Percentiles rank a stretch among this genome's conserved stretches.
These are phyloP conservation scores for Eimeria maxima DNA, from an alignment of 169 alveolate genomes.

Conservation along the genomic window DNA sequence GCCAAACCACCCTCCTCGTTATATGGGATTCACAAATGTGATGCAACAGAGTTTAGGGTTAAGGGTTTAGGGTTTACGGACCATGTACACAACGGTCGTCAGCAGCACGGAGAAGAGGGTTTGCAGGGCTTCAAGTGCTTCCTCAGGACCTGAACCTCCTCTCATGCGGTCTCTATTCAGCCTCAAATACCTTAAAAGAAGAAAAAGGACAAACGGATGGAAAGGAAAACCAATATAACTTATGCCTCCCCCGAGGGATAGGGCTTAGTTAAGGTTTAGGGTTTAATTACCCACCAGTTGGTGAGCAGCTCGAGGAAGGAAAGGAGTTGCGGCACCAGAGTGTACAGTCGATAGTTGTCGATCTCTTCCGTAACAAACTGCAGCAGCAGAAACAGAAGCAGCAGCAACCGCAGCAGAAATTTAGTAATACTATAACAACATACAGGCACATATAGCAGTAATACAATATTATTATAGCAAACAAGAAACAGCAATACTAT, in stretches of 20 bases:
- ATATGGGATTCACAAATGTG: conserved; percentile 87
- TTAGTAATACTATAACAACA: neutral
- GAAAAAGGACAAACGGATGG: no score
- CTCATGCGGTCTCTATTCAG: conserved; percentile 98
- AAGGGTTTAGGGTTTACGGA: conserved; percentile 10
- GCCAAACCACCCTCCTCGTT: conserved; percentile 86
- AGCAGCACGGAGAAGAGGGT: conserved; percentile 60
- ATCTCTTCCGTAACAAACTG: conserved; percentile 96
- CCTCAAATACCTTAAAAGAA: conserved; percentile 91
- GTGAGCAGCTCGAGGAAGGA: conserved; percentile 97
- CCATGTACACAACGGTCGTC: conserved; percentile 68
- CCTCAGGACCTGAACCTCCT: conserved; percentile 94
- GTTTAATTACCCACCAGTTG: conserved; percentile 93
- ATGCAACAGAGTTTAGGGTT: neutral
- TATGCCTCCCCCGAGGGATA: no score
- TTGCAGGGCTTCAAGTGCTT: conserved; percentile 46
- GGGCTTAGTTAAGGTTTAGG: neutral
- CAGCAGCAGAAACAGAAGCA: conserved; percentile 82
- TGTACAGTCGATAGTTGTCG: conserved; percentile 97
- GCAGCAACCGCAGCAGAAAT: neutral
- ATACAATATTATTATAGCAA: neutral
- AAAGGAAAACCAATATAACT: neutral
- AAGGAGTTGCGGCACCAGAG: conserved; percentile 96
- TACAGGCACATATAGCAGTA: neutral
- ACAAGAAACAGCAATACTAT: no score